Conservation (phyloP, 2,329 filamentous ascomycete species). For the Dryadomyces quercivorus region DNA sequence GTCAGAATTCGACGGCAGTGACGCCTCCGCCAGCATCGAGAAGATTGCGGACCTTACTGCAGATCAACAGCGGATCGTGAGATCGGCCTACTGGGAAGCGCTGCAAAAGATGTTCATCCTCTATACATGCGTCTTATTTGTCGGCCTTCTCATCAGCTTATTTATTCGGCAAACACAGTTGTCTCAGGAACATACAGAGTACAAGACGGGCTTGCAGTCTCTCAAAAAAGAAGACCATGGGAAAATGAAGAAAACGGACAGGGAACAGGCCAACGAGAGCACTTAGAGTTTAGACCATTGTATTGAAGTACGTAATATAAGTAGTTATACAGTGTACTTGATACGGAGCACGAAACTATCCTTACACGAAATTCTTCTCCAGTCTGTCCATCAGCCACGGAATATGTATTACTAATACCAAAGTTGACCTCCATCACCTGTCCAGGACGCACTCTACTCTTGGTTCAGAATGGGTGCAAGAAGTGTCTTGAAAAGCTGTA, state of each 20-base stretch:
- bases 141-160: slow-evolving; percentile 33
- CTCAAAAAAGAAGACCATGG: background rate
- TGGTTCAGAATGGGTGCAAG: too few relatives aligned
- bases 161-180: slow-evolving; percentile 35
- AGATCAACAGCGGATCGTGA: slow-evolving; percentile 29
- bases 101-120: slow-evolving; percentile 45
- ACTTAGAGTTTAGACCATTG: background rate
- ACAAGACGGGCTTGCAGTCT: slow-evolving; percentile 39
- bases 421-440: too few relatives aligned
- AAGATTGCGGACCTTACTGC: slow-evolving; percentile 33
- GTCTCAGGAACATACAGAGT: slow-evolving; percentile 41
- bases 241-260: background rate
- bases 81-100: slow-evolving; percentile 33
- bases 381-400: too few relatives aligned
- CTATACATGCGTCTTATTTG: slow-evolving; percentile 34
- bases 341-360: too few relatives aligned
- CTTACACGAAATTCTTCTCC: too few relatives aligned
- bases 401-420: too few relatives aligned
- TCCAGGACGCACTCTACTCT: too few relatives aligned
- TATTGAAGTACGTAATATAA: too few relatives aligned
- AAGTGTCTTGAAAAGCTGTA: too few relatives aligned
- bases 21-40: slow-evolving; percentile 14
- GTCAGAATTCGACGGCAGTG: background rate
- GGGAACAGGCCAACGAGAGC: background rate
- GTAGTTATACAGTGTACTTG: too few relatives aligned